phyloP scores from a whole-genome alignment of 2,329 filamentous ascomycete species.

The Pseudogymnoascus sp. region DNA sequence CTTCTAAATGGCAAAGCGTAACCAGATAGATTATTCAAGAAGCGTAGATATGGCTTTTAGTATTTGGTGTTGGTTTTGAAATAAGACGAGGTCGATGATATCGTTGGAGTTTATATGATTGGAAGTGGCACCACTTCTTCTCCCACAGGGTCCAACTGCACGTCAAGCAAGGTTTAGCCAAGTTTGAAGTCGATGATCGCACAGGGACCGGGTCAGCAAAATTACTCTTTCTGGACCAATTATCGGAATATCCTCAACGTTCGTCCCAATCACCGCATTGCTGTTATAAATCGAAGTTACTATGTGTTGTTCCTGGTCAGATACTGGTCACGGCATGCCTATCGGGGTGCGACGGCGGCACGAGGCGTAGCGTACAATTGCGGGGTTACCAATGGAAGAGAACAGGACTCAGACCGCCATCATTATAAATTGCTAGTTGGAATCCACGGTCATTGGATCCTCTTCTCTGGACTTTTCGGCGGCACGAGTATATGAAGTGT shows the following conservation, averaged over 20 bases:
- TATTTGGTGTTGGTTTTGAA: neutral
- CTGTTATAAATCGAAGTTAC: constrained; percentile 5
- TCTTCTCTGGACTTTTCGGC: neutral
- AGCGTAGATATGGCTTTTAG: neutral
- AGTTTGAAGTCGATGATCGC: neutral
- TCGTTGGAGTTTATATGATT: neutral
- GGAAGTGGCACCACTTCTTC: neutral
- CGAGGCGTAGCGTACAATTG: neutral
- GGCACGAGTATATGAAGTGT: neutral
- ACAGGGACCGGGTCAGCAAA: neutral
- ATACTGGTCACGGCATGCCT: neutral
- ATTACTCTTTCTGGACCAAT: neutral
- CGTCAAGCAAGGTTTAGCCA: neutral
- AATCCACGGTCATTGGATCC: neutral
- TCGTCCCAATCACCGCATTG: constrained; percentile 1
- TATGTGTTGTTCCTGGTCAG: neutral
- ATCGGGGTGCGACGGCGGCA: neutral
- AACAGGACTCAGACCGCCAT: neutral
- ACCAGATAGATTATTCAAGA: neutral
- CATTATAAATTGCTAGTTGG: neutral
- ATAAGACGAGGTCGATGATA: neutral
- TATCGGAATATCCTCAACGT: constrained; percentile 3
- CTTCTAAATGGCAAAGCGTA: neutral
- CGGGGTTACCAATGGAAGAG: neutral
- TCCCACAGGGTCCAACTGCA: neutral